These are phyloP conservation scores for Ganoderma meredithae DNA, from an alignment of 1,284 basidiomycete species.

Conservation along the genomic window DNA sequence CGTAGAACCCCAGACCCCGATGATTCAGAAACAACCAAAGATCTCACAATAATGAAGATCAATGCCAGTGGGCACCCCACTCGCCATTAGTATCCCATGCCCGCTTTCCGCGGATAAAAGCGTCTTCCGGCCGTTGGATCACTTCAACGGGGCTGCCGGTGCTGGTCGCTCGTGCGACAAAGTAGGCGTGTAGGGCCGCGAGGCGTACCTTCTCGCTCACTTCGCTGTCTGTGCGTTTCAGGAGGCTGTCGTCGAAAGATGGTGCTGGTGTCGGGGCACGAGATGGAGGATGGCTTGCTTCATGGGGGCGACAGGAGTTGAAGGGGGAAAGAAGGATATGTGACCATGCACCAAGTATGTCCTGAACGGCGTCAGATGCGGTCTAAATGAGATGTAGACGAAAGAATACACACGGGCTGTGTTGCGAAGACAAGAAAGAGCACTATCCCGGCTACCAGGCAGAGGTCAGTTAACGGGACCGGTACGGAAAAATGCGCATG, in stretches of 20 bases:
- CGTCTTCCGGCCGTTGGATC: conserved; percentile 36
- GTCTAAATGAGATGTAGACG: too few relatives aligned
- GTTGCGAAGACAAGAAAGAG: conserved; percentile 39
- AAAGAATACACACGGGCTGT: conserved; percentile 31
- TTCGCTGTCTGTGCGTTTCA: conserved; percentile 31
- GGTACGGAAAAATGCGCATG: neutral
- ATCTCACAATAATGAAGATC: neutral
- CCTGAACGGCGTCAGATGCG: conserved; percentile 21
- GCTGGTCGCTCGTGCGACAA: conserved; percentile 28
- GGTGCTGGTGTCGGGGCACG: conserved; percentile 22
- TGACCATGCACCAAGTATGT: conserved; percentile 36
- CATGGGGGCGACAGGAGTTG: neutral
- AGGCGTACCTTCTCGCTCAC: conserved; percentile 34
- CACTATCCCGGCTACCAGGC: conserved; percentile 34
- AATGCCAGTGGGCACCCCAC: neutral
- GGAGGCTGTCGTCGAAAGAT: conserved; percentile 29
- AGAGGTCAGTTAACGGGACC: neutral
- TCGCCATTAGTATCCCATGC: conserved; percentile 17
- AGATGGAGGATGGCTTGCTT: neutral
- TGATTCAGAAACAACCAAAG: neutral
- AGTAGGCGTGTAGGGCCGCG: conserved; percentile 35
- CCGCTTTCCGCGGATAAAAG: conserved; percentile 26
- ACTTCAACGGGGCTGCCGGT: conserved; percentile 31
- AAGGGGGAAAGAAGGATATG: conserved; percentile 24
- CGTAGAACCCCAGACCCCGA: neutral